Evolutionary conservation across 805 yeast species (phyloP).

Genomic region (Tetrapisispora nanseiensis): DNA sequence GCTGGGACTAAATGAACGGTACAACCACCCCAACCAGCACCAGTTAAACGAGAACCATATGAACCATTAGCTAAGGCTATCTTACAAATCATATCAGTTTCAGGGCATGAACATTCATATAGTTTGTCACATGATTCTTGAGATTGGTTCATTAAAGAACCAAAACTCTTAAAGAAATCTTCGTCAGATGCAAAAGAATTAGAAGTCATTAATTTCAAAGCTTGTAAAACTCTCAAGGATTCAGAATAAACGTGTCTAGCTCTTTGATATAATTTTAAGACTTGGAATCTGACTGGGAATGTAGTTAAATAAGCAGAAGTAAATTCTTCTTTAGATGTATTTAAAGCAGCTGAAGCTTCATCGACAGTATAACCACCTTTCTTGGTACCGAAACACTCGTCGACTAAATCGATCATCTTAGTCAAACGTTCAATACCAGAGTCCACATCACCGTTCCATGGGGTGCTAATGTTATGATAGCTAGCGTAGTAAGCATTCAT

Average conservation of each 20-base stretch:
- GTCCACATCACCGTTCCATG: constrained; percentile 41
- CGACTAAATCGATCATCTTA: constrained; percentile 36
- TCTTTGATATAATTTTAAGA: constrained; percentile 46
- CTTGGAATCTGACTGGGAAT: constrained; percentile 50
- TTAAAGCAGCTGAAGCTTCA: constrained; percentile 38
- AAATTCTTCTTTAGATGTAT: constrained; percentile 35
- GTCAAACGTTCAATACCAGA: constrained; percentile 34
- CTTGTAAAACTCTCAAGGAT: constrained; percentile 46
- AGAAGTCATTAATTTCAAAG: constrained; percentile 34
- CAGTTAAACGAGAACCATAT: constrained; percentile 63
- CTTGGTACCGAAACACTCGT: constrained; percentile 32
- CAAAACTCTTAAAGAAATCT: constrained; percentile 37
- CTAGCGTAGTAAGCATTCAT: constrained; percentile 39
- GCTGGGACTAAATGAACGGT: constrained; percentile 48
- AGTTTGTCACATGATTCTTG: constrained; percentile 42
- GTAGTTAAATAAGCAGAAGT: constrained; percentile 36
- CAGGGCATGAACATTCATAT: constrained; percentile 47
- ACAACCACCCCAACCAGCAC: constrained; percentile 75
- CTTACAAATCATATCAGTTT: constrained; percentile 42
- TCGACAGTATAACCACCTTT: constrained; percentile 41
- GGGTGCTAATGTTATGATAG: constrained; percentile 15
- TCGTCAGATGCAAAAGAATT: constrained; percentile 10
- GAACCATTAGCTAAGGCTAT: constrained; percentile 51
- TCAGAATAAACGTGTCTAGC: constrained; percentile 57
- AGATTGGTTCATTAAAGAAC: constrained; percentile 48